phyloP scores from a whole-genome alignment of 805 yeast species.

The Trichomonascus vanleenenianus region DNA sequence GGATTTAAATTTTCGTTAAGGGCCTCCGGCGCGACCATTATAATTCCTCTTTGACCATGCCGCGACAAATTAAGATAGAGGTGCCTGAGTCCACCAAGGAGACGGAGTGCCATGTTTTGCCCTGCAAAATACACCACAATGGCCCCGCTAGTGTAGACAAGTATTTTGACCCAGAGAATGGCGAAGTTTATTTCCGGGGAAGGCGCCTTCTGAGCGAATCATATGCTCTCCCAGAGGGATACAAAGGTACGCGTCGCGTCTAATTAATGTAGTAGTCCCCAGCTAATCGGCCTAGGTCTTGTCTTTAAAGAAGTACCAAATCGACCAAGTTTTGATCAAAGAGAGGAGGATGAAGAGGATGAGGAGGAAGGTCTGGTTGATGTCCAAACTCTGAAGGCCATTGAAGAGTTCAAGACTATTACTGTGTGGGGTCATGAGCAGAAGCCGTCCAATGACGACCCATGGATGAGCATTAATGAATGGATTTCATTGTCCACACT shows the following conservation, averaged over 20 bases:
- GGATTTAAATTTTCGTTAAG: not conserved
- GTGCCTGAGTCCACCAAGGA: not conserved
- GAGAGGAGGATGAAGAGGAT: slow-evolving; percentile 10
- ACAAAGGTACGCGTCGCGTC: slow-evolving; percentile 9
- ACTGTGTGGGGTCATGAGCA: slow-evolving; percentile 24
- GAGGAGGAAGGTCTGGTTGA: slow-evolving; percentile 9
- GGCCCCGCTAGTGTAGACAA: slow-evolving; percentile 20
- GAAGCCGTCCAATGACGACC: slow-evolving; percentile 18
- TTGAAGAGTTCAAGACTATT: slow-evolving; percentile 8
- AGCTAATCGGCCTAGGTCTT: slow-evolving; percentile 2
- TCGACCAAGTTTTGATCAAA: slow-evolving; percentile 6
- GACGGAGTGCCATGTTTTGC: slow-evolving; percentile 20
- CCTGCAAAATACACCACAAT: slow-evolving; percentile 22
- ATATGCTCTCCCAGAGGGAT: slow-evolving; percentile 12
- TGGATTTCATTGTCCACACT: slow-evolving; percentile 16
- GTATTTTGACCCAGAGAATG: slow-evolving; percentile 11
- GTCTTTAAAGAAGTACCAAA: slow-evolving; percentile 7
- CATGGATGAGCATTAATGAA: slow-evolving; percentile 21
- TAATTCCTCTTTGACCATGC: not conserved
- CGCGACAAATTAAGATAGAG: not conserved
- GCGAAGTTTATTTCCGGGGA: slow-evolving; percentile 17
- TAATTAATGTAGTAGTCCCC: not conserved
- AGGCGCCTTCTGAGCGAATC: slow-evolving; percentile 14
- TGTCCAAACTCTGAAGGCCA: slow-evolving; percentile 4
- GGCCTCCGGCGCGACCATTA: not conserved